Base-by-base conservation (phyloP, 768 basidiomycete genomes). In the Tremella mesenterica region DNA sequence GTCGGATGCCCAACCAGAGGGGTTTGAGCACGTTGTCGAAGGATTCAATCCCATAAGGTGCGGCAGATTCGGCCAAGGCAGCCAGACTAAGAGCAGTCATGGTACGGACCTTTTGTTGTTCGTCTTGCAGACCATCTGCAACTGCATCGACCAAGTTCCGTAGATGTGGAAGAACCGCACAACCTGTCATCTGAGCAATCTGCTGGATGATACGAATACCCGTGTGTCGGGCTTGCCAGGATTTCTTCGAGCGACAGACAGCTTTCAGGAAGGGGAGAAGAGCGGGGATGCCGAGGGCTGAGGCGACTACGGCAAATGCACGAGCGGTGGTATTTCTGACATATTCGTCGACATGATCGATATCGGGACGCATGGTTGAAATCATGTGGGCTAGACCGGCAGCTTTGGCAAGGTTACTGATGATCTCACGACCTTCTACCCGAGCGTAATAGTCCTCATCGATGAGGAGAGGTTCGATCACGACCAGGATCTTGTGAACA, bases 151-250 rank as follows among this genome's bases (percentile, higher is more conserved):
- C 95, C 39, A 99, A 79, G 67, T 96, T 97, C 45, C 92, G 85
- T 34, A 99, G 79, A 75, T 97, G 95, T 14, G 95, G 95, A 1
- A 99, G 81, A 21, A 97, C 90, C 16, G 93, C 93, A 63, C 95
- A 97, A 16, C 93, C 93, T 92, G 97, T 97, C 92, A 97, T 96
- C 68, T 96, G 93, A 18, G 95, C 93, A 47, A 99, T 97, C 74
- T 97, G 95, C 75, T 99, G 95, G 10, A 99, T 91, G 59, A 99
- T 97, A 65, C 95, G 90, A 66, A 99, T 97, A 75, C 95, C 95
- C 3, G 95, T 99, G 74, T 97, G 95, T 55, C 93, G 84, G 8
- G 95, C 95, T 74, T 99, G 95, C 95, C 95, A 99, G 8, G 92
- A 97, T 76, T 99, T 99, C 75, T 97, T 97, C 53, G 88, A 92